Percentiles rank a stretch among this genome's conserved stretches.
These are phyloP conservation scores for Boletus coccyginus DNA, from an alignment of 768 basidiomycete species.

Conservation along the genomic window DNA sequence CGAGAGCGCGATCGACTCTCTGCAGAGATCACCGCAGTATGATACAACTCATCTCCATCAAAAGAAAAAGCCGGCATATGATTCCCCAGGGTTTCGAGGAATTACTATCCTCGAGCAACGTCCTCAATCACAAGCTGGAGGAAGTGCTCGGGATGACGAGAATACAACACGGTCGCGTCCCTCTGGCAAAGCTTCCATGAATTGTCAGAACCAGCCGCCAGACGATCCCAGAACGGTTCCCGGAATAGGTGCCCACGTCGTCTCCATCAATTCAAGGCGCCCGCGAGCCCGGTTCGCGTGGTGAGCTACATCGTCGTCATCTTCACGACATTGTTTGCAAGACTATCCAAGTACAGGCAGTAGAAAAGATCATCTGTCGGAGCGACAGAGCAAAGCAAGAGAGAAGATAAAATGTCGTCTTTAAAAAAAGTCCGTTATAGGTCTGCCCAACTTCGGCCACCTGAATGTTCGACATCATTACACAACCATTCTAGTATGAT, in stretches of 20 bases:
- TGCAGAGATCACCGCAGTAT: constrained; percentile 70
- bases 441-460: constrained; percentile 57
- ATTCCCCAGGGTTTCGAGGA: constrained; percentile 77
- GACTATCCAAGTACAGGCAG: constrained; percentile 40
- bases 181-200: constrained; percentile 82
- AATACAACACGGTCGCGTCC: constrained; percentile 84
- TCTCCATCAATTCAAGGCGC: constrained; percentile 34
- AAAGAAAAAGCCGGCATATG: not conserved
- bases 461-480: constrained; percentile 35
- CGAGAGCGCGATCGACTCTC: constrained; percentile 74
- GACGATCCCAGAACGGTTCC: constrained; percentile 42
- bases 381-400: constrained; percentile 32
- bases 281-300: constrained; percentile 5
- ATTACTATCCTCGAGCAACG: constrained; percentile 78
- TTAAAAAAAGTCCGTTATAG: constrained; percentile 32
- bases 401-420: constrained; percentile 25
- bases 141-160: constrained; percentile 92
- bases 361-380: constrained; percentile 11
- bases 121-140: constrained; percentile 86
- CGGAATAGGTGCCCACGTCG: constrained; percentile 70
- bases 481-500: constrained; percentile 99
- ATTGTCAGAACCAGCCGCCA: constrained; percentile 43
- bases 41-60: constrained; percentile 10
- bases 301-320: constrained; percentile 21
- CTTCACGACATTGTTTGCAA: constrained; percentile 24